phyloP scores from a whole-genome alignment of 805 yeast genomes.

The Trichomonascus vanleenenianus region DNA sequence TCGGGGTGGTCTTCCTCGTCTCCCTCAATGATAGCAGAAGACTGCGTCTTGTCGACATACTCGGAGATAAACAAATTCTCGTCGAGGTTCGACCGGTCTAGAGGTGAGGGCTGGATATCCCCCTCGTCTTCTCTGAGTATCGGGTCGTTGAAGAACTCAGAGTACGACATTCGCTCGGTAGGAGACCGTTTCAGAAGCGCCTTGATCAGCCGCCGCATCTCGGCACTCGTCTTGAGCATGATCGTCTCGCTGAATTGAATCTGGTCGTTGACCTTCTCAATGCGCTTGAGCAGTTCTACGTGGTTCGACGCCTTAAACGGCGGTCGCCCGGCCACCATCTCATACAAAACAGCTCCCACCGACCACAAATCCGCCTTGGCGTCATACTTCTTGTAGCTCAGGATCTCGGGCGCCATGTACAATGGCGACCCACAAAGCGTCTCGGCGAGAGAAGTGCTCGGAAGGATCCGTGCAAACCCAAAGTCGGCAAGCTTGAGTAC shows the following conservation, averaged over 20 bases:
- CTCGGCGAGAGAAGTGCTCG: slow-evolving; percentile 90
- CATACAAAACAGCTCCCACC: slow-evolving; percentile 92
- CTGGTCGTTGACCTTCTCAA: slow-evolving; percentile 71
- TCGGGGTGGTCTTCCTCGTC: not conserved
- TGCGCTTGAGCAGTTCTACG: slow-evolving; percentile 77
- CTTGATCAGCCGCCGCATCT: slow-evolving; percentile 62
- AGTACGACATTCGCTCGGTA: slow-evolving; percentile 77
- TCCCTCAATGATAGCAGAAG: not conserved
- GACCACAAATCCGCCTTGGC: slow-evolving; percentile 99
- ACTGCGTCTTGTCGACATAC: slow-evolving; percentile 38
- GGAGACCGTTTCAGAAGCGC: slow-evolving; percentile 78
- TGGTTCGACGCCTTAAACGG: slow-evolving; percentile 94
- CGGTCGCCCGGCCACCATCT: slow-evolving; percentile 94
- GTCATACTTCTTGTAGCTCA: slow-evolving; percentile 88
- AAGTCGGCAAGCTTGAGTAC: slow-evolving; percentile 91
- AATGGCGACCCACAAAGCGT: slow-evolving; percentile 96
- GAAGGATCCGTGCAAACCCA: slow-evolving; percentile 93
- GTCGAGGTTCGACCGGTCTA: slow-evolving; percentile 58
- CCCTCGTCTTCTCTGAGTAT: slow-evolving; percentile 45
- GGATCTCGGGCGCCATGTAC: slow-evolving; percentile 97
- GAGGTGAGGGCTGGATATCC: slow-evolving; percentile 37
- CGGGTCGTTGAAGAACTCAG: slow-evolving; percentile 75
- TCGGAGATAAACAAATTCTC: slow-evolving; percentile 82
- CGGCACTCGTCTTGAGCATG: slow-evolving; percentile 51
- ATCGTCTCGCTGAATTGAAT: slow-evolving; percentile 59